Evolutionary conservation across 805 yeast genomes (phyloP).

Genomic region (Wickerhamomyces xylosicus): DNA sequence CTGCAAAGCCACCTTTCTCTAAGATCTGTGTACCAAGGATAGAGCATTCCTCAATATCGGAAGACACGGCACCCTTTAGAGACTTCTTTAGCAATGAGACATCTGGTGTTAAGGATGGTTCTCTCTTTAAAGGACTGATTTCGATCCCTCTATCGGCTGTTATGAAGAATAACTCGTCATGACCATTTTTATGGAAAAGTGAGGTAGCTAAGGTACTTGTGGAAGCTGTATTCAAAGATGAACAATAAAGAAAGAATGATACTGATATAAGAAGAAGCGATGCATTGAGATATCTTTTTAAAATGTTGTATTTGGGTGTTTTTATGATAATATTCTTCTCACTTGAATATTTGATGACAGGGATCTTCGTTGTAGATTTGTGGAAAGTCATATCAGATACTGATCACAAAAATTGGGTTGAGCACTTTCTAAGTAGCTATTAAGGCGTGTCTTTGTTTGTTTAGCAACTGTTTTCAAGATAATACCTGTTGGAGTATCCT

Average conservation of each 20-base stretch:
- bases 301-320: background rate
- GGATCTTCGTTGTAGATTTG: no score
- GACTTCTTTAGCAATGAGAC: slow-evolving; percentile 15
- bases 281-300: background rate
- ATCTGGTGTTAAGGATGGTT: slow-evolving; percentile 27
- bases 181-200: background rate
- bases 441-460: no score
- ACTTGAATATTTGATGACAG: background rate
- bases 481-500: no score
- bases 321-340: background rate
- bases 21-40: slow-evolving; percentile 24
- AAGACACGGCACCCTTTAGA: slow-evolving; percentile 15
- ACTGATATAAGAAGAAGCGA: background rate
- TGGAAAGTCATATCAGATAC: no score
- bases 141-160: slow-evolving; percentile 24
- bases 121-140: slow-evolving; percentile 24
- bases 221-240: background rate
- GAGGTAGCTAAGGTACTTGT: no score
- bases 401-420: no score
- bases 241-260: background rate
- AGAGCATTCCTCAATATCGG: slow-evolving; percentile 26
- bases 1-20: slow-evolving; percentile 58
- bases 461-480: no score
- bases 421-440: no score
- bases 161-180: background rate